Conservation (phyloP, 2,329 filamentous ascomycete genomes). For the Pseudogymnoascus sp. region DNA sequence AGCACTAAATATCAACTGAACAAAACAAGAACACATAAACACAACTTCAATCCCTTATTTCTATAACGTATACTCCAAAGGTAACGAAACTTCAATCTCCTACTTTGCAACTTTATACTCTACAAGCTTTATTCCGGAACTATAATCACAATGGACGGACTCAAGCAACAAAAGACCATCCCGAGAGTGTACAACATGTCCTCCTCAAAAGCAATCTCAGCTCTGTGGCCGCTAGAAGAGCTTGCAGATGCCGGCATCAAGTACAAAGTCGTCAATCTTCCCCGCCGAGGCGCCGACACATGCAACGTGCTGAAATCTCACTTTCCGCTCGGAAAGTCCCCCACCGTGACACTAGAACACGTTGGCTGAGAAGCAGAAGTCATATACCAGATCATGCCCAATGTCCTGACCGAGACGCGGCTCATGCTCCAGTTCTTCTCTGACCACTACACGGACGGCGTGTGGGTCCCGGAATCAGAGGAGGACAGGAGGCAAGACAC, state of each 20-base stretch:
- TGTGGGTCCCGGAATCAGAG: constrained; percentile 17
- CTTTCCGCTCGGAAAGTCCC: constrained; percentile 23
- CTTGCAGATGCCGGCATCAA: constrained; percentile 15
- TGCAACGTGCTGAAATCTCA: constrained; percentile 16
- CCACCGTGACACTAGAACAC: constrained; percentile 18
- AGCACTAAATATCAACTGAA: not conserved
- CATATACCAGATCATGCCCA: constrained; percentile 11
- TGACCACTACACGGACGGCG: constrained; percentile 19
- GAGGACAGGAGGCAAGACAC: constrained; percentile 18
- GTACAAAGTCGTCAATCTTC: constrained; percentile 21
- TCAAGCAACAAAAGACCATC: constrained; percentile 12
- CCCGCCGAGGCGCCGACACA: constrained; percentile 14
- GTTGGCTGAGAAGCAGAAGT: constrained; percentile 7
- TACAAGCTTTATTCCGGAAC: not conserved
- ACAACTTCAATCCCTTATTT: not conserved
- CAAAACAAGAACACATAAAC: not conserved
- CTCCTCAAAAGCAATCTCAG: constrained; percentile 19
- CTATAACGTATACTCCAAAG: not conserved
- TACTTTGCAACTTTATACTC: not conserved
- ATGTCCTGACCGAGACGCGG: constrained; percentile 22
- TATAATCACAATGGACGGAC: not conserved
- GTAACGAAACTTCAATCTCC: not conserved
- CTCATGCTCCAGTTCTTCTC: constrained; percentile 24
- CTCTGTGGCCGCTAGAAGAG: constrained; percentile 25
- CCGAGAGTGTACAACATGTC: constrained; percentile 23